Conservation (phyloP, 768 basidiomycete genomes). For the Lentinula raphanica region DNA sequence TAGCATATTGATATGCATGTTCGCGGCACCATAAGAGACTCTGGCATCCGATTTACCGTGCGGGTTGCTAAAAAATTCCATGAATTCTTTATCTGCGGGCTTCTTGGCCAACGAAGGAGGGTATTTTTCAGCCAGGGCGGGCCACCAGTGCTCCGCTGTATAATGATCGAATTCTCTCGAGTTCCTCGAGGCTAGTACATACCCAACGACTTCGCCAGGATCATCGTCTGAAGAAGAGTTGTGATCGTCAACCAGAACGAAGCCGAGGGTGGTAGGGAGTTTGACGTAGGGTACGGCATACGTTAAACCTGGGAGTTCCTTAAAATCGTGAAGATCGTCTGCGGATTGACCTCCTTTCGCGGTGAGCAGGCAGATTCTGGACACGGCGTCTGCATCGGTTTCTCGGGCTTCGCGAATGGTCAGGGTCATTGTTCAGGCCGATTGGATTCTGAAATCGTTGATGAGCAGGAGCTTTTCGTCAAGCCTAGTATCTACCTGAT, state of each 20-base stretch:
- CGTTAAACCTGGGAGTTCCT: not conserved
- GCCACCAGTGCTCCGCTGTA: constrained; percentile 3
- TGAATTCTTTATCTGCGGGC: not conserved
- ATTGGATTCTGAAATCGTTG: not conserved
- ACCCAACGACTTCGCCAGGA: not conserved
- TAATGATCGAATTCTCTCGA: not conserved
- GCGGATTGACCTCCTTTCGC: not conserved
- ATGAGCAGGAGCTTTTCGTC: no score
- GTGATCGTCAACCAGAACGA: not conserved
- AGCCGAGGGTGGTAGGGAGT: constrained; percentile 1
- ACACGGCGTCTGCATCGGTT: not conserved
- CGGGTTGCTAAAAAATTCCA: not conserved
- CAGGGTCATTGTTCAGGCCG: not conserved
- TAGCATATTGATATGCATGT: constrained; percentile 4
- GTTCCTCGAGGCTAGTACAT: not conserved
- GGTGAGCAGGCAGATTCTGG: not conserved
- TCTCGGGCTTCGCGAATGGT: not conserved
- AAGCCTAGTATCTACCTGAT: not conserved
- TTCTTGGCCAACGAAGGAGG: constrained; percentile 1
- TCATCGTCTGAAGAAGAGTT: not conserved
- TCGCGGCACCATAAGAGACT: not conserved
- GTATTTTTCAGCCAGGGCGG: not conserved
- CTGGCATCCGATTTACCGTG: not conserved
- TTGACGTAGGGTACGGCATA: constrained; percentile 2
- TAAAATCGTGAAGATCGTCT: constrained; percentile 4